Percentiles rank a stretch among this genome's conserved stretches.
Conservation (phyloP, 768 basidiomycete genomes). For the Coprinopsis strossmayeri region DNA sequence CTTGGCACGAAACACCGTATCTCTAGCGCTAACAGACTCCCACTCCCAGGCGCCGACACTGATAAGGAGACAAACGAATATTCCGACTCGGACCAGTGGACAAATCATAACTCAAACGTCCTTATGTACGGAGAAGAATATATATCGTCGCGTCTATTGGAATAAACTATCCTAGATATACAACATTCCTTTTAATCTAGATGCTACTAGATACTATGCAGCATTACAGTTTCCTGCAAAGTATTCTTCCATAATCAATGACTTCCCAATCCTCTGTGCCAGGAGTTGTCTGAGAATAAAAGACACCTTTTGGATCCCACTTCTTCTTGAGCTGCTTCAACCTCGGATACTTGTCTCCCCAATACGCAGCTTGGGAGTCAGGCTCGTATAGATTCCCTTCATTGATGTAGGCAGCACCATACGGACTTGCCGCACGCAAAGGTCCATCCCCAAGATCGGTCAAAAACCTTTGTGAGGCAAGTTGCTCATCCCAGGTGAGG, state of each 20-base stretch:
- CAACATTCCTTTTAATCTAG: too few species aligned
- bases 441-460: constrained; percentile 8
- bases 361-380: not conserved
- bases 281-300: not conserved
- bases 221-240: not conserved
- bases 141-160: too few species aligned
- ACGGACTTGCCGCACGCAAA: constrained; percentile 10
- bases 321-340: not conserved
- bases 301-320: not conserved
- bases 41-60: too few species aligned
- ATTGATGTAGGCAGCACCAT: constrained; percentile 11
- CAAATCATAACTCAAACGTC: too few species aligned
- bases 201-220: too few species aligned
- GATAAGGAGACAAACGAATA: too few species aligned
- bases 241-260: not conserved
- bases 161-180: too few species aligned
- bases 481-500: constrained; percentile 7
- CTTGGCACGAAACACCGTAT: too few species aligned
- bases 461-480: constrained; percentile 3
- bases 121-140: too few species aligned
- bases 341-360: not conserved
- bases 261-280: not conserved
- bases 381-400: constrained; percentile 10
- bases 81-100: too few species aligned
- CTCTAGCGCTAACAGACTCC: too few species aligned